phyloP scores from a whole-genome alignment of 2,329 filamentous ascomycete genomes.

The Magnaporthiopsis incrustans region DNA sequence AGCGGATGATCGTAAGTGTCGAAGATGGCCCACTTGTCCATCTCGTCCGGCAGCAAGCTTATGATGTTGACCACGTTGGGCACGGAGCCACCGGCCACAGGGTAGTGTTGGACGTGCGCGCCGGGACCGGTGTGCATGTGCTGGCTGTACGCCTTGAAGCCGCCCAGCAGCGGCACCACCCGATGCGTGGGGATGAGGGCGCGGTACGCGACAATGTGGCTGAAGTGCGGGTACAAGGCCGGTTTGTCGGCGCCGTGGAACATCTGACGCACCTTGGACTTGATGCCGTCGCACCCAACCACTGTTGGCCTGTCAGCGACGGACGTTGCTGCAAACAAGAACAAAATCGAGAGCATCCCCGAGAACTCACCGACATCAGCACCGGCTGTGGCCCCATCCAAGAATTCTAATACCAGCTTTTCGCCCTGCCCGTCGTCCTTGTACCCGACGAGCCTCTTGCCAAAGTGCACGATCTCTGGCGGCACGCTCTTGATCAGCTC shows the following conservation, averaged over 20 bases:
- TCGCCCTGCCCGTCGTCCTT: no score
- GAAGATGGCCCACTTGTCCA: conserved; percentile 36
- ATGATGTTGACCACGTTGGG: conserved; percentile 41
- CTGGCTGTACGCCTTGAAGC: conserved; percentile 20
- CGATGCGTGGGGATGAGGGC: conserved; percentile 39
- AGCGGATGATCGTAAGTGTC: conserved; percentile 36
- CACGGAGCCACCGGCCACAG: conserved; percentile 43
- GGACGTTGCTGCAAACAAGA: no score
- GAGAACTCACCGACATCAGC: no score
- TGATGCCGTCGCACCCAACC: conserved; percentile 55
- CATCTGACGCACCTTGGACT: conserved; percentile 44
- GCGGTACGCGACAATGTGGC: conserved; percentile 50
- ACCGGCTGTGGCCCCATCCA: no score
- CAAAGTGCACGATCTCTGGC: conserved; percentile 15
- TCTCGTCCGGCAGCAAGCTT: conserved; percentile 19
- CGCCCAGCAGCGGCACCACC: conserved; percentile 41
- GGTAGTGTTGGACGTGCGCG: conserved; percentile 54
- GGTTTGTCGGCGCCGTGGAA: conserved; percentile 35
- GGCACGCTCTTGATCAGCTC: conserved; percentile 18
- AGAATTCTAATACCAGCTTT: no score
- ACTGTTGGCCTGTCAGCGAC: conserved; percentile 17
- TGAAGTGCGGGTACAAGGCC: conserved; percentile 37
- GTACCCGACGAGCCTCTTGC: conserved; percentile 14
- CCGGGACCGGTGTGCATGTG: conserved; percentile 32
- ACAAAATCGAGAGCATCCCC: no score